Base-by-base conservation (phyloP, 116 monocot genomes). In the Iris pallida region DNA sequence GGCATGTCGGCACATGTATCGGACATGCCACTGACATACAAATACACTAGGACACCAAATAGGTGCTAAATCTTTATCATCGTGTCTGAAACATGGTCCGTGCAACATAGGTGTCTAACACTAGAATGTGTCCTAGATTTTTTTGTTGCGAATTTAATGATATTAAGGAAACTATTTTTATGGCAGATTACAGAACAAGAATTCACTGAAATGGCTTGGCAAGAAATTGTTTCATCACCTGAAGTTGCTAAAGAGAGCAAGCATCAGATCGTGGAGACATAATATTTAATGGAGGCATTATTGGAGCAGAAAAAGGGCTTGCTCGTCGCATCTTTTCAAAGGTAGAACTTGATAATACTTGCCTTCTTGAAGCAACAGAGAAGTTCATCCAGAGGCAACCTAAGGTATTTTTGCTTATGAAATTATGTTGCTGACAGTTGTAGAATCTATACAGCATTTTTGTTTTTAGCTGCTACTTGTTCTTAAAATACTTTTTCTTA, bases 261-360 rank as follows among this genome's bases (percentile, higher is more conserved):
- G 57, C 92, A 98, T 69, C 97, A 98, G 64, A 92, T 98, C 64
- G 90, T 98, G 43, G 97, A 98, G 80, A 98, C 92, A 6, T 91
- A 95, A 61, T 91, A 95, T 82, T 58, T 95, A 15, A 88, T 95
- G 95, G 89, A 98, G 80, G 78, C 93, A 40, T 63, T 98, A 47
- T 61, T 98, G 69, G 98, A 98, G 78, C 98, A 98, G 71, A 93
- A 87, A 72, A 93, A 98, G 98, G 98, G 54, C 90, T 93, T 67
- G 93, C 98, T 66, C 90, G 98, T 54, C 93, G 98, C 41, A 93
- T 93, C 73, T 98, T 98, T 70, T 93, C 98, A 45, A 98, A 98
- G 76, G 80, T 88, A 19, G 93, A 93, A 74, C 45, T 98, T 65
- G 90, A 93, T 63, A 98, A 98, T 61, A 88, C 86, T 43, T 73